Evolutionary conservation across 1,139 yeast genomes (phyloP).

Genomic region (Pneumocystis wakefieldiae): DNA sequence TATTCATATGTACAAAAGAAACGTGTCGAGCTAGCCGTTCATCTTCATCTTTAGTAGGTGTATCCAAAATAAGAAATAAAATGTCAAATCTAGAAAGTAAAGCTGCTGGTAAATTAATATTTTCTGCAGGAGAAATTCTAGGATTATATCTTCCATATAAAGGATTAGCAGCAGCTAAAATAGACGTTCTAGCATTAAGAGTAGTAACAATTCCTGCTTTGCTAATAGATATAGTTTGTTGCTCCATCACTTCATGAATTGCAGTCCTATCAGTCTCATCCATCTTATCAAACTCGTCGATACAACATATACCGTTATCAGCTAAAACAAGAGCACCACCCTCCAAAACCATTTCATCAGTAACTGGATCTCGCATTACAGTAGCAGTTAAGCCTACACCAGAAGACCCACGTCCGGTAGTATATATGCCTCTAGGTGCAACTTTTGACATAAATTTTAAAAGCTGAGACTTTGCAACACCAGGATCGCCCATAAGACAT

Average conservation of each 20-base stretch:
- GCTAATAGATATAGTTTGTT: slow-evolving; percentile 91
- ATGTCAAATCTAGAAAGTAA: slow-evolving; percentile 88
- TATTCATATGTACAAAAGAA: slow-evolving; percentile 88
- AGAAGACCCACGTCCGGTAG: slow-evolving; percentile 97
- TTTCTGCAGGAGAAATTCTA: slow-evolving; percentile 77
- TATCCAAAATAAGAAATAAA: slow-evolving; percentile 71
- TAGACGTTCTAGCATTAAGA: slow-evolving; percentile 86
- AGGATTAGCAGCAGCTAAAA: slow-evolving; percentile 96
- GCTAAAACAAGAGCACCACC: slow-evolving; percentile 97
- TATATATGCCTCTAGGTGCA: slow-evolving; percentile 93
- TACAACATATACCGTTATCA: slow-evolving; percentile 96
- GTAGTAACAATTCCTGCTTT: slow-evolving; percentile 98
- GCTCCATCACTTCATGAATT: slow-evolving; percentile 99
- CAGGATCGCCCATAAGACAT: slow-evolving; percentile 98
- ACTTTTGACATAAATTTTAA: slow-evolving; percentile 81
- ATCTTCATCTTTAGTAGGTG: slow-evolving; percentile 66
- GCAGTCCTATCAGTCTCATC: slow-evolving; percentile 95
- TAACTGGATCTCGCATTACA: slow-evolving; percentile 95
- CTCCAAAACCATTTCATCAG: slow-evolving; percentile 95
- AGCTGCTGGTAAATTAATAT: slow-evolving; percentile 94
- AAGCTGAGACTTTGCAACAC: slow-evolving; percentile 96
- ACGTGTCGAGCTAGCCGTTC: slow-evolving; percentile 84
- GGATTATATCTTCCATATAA: slow-evolving; percentile 91
- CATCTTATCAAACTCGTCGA: slow-evolving; percentile 98
- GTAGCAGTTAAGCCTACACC: slow-evolving; percentile 99